Evolutionary conservation across 2,329 filamentous ascomycete genomes (phyloP).

Genomic region (Apiospora phragmitis): DNA sequence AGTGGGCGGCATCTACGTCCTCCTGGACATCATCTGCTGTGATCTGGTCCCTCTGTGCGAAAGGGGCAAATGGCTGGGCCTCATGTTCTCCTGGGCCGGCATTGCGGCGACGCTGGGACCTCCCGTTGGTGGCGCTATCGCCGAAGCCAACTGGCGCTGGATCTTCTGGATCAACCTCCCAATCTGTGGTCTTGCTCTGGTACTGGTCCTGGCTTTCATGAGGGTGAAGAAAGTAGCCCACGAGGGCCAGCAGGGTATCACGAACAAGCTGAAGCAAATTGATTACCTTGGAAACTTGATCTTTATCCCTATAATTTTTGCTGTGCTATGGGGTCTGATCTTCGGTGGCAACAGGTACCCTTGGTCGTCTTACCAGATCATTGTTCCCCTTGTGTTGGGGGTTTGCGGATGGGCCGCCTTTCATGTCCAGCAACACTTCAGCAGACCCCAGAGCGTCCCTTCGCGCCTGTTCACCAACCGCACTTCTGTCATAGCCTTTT

Average conservation of each 20-base stretch:
- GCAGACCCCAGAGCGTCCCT: too few relatives aligned
- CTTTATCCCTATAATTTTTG: not conserved
- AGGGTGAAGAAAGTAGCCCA: too few relatives aligned
- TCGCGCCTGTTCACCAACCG: too few relatives aligned
- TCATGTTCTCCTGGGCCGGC: constrained; percentile 35
- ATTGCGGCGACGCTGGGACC: constrained; percentile 55
- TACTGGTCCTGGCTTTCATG: too few relatives aligned
- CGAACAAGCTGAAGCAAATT: not conserved
- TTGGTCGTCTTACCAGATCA: not conserved
- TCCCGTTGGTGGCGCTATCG: constrained; percentile 53
- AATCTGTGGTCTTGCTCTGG: constrained; percentile 38
- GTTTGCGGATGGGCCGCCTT: not conserved
- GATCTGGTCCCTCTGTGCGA: constrained; percentile 39
- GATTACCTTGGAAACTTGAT: not conserved
- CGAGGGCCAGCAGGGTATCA: too few relatives aligned
- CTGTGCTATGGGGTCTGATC: not conserved
- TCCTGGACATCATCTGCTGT: constrained; percentile 18
- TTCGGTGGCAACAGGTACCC: not conserved
- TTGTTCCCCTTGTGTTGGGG: not conserved
- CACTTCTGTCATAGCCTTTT: not conserved
- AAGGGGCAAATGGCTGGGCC: constrained; percentile 33
- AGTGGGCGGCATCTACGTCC: constrained; percentile 10
- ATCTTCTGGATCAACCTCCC: constrained; percentile 67
- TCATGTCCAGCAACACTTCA: not conserved
- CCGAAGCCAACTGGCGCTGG: constrained; percentile 58